Evolutionary conservation across 371 early-diverging fungal species (phyloP), one percentile per base, ranked within the genome.

Genomic region (Dinochytrium kinnereticum): DNA sequence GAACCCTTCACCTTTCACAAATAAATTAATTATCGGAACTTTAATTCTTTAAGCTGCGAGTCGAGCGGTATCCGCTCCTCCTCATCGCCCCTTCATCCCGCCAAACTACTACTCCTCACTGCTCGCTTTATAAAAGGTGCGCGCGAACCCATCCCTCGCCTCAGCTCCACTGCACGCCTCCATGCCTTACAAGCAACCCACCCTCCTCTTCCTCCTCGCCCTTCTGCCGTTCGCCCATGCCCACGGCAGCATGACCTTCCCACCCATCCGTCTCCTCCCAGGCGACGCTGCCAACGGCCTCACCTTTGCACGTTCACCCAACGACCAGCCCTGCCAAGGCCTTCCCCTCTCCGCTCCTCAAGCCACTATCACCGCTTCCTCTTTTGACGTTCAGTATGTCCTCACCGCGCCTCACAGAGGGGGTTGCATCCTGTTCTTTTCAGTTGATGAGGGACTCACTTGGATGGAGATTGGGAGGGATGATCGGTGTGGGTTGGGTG

Each of bases 171-270:
- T 44, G n/a, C n/a, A n/a, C 49, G 49, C 49, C 13, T 10, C 10
- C 13, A 21, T 21, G 21, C 21, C 49, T 44, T 44, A 13, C 49
- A 44, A 44, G 10, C 49, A 44, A 10, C 49, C 49, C 49, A 44
- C 21, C 49, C 49, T 44, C 49, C 49, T 44, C 21, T 44, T 21
- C 49, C 21, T 21, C 49, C 49, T 44, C 21, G 10, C 24, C 59
- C 59, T 57, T 26, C 59, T 57, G 17, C 59, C 59, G 13, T 24
- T 26, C 21, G 30, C 59, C 10, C 24, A 7, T 15, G 71, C 71
- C 30, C 71, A 70, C 40, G 71, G 71, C 30, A 31, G 26, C 21
- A 70, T 70, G 71, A 24, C n/a, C 28, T 70, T n/a, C 38, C 71
- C 71, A 26, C 21, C 7, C 17, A 53, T 59, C 30, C 59, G 71